phyloP scores from a whole-genome alignment of 2,329 filamentous ascomycete species.

The Aspergillus quadricinctus region DNA sequence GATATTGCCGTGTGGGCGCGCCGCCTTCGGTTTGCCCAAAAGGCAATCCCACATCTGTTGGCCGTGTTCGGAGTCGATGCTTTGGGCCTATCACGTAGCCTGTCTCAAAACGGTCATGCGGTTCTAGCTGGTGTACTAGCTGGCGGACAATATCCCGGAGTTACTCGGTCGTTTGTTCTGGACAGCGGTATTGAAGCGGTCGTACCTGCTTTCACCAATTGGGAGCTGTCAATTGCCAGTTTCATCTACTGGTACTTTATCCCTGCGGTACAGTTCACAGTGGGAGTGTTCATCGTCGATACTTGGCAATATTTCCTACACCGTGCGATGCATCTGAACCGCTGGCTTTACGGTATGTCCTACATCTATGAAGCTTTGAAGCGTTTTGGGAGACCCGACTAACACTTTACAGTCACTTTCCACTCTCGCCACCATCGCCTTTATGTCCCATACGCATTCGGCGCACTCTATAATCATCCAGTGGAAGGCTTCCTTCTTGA shows the following conservation, averaged over 20 bases:
- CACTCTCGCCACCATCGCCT: constrained; percentile 94
- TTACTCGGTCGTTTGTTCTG: constrained; percentile 57
- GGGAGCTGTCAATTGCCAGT: constrained; percentile 74
- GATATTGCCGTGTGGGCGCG: constrained; percentile 88
- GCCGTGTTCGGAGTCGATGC: constrained; percentile 73
- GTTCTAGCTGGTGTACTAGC: constrained; percentile 69
- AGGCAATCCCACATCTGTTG: constrained; percentile 68
- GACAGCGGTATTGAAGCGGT: constrained; percentile 45
- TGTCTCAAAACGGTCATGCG: constrained; percentile 63
- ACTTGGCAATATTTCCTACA: constrained; percentile 99
- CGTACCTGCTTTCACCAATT: constrained; percentile 71
- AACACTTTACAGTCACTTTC: constrained; percentile 62
- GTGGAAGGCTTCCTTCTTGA: constrained; percentile 92
- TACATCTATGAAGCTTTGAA: neutral
- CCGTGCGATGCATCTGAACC: constrained; percentile 94
- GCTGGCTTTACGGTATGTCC: constrained; percentile 85
- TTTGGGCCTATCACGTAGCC: constrained; percentile 66
- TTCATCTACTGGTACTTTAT: constrained; percentile 74
- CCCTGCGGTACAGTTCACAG: constrained; percentile 70
- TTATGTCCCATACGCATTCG: constrained; percentile 96
- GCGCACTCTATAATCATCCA: constrained; percentile 94
- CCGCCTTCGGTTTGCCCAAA: constrained; percentile 72
- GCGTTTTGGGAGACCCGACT: neutral
- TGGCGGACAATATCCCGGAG: constrained; percentile 74
- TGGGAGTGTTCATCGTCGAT: constrained; percentile 75